Evolutionary conservation across 2,329 filamentous ascomycete species (phyloP).

Genomic region (Xylariaceae sp.): DNA sequence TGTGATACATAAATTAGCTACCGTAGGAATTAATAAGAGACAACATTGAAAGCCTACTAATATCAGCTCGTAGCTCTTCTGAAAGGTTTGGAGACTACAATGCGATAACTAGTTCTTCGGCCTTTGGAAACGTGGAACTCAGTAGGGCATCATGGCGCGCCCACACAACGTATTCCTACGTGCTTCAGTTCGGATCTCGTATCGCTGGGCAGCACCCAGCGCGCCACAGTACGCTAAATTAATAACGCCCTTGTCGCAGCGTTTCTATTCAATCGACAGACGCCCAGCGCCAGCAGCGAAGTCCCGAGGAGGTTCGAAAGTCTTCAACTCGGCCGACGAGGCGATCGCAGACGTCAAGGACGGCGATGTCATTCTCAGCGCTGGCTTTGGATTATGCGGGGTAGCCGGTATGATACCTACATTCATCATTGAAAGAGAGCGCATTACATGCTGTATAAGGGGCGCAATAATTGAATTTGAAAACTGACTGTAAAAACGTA

Average conservation of each 20-base stretch:
- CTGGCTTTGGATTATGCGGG: conserved; percentile 83
- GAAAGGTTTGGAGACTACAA: no score
- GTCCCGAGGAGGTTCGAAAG: conserved; percentile 51
- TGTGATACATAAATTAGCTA: no score
- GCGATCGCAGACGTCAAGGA: conserved; percentile 75
- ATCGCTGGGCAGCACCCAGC: conserved; percentile 34
- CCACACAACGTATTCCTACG: conserved; percentile 33
- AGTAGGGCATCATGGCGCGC: conserved; percentile 34
- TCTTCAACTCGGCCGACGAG: conserved; percentile 65
- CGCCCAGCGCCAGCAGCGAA: conserved; percentile 12
- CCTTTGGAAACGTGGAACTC: no score
- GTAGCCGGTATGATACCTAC: conserved; percentile 62
- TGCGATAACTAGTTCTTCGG: no score
- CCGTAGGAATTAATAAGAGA: no score
- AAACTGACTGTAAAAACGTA: conserved; percentile 12
- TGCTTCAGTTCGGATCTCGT: conserved; percentile 38
- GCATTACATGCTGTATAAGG: background rate
- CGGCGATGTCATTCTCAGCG: conserved; percentile 74
- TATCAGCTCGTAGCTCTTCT: no score
- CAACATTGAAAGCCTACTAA: no score
- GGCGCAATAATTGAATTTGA: no score
- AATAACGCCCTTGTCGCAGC: conserved; percentile 26
- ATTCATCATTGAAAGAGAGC: background rate
- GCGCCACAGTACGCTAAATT: conserved; percentile 29
- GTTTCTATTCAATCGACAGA: conserved; percentile 35